phyloP scores from a whole-genome alignment of 768 basidiomycete genomes.

The Auriculariales sp. region DNA sequence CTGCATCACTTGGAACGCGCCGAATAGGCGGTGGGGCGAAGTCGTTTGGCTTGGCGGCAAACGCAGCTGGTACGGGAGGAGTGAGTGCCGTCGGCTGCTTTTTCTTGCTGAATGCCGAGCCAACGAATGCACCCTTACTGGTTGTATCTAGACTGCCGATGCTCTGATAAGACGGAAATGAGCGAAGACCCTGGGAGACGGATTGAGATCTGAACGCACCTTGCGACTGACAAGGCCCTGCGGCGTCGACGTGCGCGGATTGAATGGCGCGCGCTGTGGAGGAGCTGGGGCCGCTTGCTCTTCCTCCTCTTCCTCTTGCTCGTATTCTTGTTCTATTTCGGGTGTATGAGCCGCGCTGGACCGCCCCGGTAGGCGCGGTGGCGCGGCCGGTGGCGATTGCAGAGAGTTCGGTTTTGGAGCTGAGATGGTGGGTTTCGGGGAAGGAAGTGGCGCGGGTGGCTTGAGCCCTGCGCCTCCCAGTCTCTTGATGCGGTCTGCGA shows the following conservation, averaged over 20 bases:
- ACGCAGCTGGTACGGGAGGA: constrained; percentile 24
- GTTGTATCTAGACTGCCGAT: background rate
- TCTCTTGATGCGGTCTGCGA: background rate
- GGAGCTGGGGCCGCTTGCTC: constrained; percentile 3
- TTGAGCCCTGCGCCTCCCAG: background rate
- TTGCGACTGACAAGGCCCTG: constrained; percentile 10
- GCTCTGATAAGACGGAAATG: constrained; percentile 18
- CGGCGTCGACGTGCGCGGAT: constrained; percentile 1
- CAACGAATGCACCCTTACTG: background rate
- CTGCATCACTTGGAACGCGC: constrained; percentile 16
- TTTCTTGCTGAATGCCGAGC: background rate
- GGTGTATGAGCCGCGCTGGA: background rate
- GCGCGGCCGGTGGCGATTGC: constrained; percentile 9
- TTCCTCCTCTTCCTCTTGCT: constrained; percentile 8
- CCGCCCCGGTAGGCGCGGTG: constrained; percentile 12
- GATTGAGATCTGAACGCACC: constrained; percentile 7
- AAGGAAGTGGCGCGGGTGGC: background rate
- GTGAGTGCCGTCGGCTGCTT: constrained; percentile 11
- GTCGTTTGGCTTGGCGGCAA: constrained; percentile 23
- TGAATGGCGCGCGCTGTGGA: constrained; percentile 5
- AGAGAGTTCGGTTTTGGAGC: background rate
- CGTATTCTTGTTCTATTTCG: too few species aligned
- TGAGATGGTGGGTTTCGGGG: background rate
- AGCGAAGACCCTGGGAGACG: constrained; percentile 35
- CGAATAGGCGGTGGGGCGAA: constrained; percentile 42